Evolutionary conservation across 1,284 basidiomycete species (phyloP).

Genomic region (Ceratobasidium sp.): DNA sequence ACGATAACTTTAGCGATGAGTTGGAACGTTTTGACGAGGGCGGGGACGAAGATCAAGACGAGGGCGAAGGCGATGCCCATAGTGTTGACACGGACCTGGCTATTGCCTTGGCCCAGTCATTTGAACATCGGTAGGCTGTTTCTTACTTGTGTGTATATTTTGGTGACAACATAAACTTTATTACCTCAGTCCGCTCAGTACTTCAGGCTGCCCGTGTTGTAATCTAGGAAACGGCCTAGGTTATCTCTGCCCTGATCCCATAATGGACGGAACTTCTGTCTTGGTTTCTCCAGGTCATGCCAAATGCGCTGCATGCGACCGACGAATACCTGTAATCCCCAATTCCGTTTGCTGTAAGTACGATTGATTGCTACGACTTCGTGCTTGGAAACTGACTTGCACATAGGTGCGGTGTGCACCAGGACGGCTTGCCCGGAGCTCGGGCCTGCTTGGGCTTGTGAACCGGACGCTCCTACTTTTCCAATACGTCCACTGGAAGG

Average conservation of each 20-base stretch:
- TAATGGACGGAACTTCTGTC: neutral
- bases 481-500: neutral
- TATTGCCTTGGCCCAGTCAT: neutral
- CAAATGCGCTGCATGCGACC: neutral
- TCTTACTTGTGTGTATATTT: too few relatives aligned
- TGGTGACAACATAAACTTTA: too few relatives aligned
- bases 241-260: slow-evolving; percentile 1
- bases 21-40: neutral
- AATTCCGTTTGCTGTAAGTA: slow-evolving; percentile 5
- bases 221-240: neutral
- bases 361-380: neutral
- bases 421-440: slow-evolving; percentile 2
- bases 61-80: too few relatives aligned
- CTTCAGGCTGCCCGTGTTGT: neutral
- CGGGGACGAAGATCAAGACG: neutral
- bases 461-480: neutral
- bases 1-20: neutral
- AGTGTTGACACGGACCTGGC: neutral
- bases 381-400: neutral
- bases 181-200: slow-evolving; percentile 6
- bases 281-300: neutral
- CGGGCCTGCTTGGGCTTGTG: neutral
- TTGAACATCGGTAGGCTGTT: neutral
- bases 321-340: neutral
- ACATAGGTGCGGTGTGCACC: slow-evolving; percentile 6